phyloP scores from a whole-genome alignment of 2,329 filamentous ascomycete genomes.

The Xylaria sp. region DNA sequence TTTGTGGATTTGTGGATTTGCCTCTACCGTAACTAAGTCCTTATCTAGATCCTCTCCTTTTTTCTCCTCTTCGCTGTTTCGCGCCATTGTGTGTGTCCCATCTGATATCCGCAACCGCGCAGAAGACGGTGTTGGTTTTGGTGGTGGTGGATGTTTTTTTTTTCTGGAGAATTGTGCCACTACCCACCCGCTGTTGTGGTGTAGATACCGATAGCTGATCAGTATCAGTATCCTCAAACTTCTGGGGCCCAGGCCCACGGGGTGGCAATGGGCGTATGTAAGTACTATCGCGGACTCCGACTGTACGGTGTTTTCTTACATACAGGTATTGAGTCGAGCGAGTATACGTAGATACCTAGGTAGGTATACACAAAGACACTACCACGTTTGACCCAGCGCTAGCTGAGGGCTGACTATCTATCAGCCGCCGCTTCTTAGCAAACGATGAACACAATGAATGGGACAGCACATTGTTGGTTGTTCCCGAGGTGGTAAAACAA shows the following conservation, averaged over 20 bases:
- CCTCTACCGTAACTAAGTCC: conserved; percentile 2
- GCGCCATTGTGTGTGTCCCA: conserved; percentile 18
- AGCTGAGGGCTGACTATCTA: conserved; percentile 9
- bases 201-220: conserved; percentile 31
- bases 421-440: conserved; percentile 21
- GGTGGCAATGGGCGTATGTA: conserved; percentile 23
- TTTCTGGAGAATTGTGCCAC: background rate
- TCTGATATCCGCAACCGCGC: conserved; percentile 27
- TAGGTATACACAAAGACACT: too few species aligned
- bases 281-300: conserved; percentile 35
- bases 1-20: background rate
- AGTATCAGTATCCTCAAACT: conserved; percentile 34
- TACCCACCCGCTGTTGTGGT: background rate
- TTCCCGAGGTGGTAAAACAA: too few species aligned
- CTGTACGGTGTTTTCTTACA: background rate
- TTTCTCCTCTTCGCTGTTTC: conserved; percentile 17
- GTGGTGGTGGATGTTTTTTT: conserved; percentile 21
- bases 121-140: background rate
- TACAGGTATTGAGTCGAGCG: background rate
- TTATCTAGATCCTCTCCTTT: conserved; percentile 14
- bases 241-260: conserved; percentile 35
- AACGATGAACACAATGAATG: conserved; percentile 19
- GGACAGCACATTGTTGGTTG: background rate
- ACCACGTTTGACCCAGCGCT: conserved; percentile 19
- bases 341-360: too few species aligned